Base-by-base conservation (phyloP, 2,329 filamentous ascomycete species). In the Parafenestella ontariensis region DNA sequence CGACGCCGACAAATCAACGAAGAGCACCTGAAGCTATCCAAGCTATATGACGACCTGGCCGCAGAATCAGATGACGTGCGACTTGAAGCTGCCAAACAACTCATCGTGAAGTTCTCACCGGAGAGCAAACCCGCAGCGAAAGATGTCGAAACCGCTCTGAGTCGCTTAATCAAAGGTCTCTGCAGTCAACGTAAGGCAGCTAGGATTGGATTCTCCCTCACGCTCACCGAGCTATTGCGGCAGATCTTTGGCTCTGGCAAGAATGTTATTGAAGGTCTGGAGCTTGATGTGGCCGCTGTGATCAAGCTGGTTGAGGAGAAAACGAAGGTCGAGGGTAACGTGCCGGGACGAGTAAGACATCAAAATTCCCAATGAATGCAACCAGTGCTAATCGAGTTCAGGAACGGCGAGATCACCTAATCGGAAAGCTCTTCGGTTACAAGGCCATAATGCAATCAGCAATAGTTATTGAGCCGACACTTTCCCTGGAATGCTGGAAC, bases 131-230 rank as follows among this genome's bases (percentile, higher is more conserved):
- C 78, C 20, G 65, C 71, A 33, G 66, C 70, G 8, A 67, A 76
- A 34, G 70, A 74, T 28, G 69, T 80, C 18, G 73, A 79, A 42
- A 70, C 72, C 23, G 75, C 74, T 4, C 59, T 81, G 18, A 72
- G 71, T 24, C 72, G 79, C 46, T 81, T 99, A 33, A 91, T 97
- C 73, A 87, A 91, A 49, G 95, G 95, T 36, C 86, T 98, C 17
- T 92, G 93, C 57, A 97, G 92, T 73, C 89, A 92, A 49, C 88
- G 92, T 52, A 96, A 96, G 78, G 91, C 91, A 11, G 92, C 94
- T 17, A 85, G 95, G 23, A 79, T 95, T 46, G 95, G 95, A 3
- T 97, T 96, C 74, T 96, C 92, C 49, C 83, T 97, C 50, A 94
- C 94, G 0, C 79, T 98, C 62, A 89, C 92, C 0, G 93, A 97